phyloP scores from a whole-genome alignment of 257 asterid genomes.

The Cinchona pubescens region DNA sequence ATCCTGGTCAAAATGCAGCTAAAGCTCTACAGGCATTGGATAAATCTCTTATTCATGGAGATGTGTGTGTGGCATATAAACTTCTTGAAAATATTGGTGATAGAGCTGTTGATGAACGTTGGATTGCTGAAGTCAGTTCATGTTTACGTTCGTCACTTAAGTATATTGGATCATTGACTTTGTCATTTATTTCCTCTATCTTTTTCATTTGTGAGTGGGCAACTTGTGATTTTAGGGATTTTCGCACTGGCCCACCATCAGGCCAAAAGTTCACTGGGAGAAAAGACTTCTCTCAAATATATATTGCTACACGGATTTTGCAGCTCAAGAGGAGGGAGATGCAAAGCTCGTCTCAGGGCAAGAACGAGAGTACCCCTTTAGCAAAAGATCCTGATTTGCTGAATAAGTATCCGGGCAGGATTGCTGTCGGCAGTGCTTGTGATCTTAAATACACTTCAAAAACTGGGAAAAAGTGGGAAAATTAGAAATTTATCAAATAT shows the following conservation, averaged over 20 bases:
- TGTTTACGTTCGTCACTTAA: constrained; percentile 72
- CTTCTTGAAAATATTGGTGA: constrained; percentile 72
- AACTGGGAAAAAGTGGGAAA: constrained; percentile 44
- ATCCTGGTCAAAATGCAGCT: constrained; percentile 67
- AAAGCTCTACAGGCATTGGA: constrained; percentile 76
- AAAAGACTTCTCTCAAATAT: constrained; percentile 78
- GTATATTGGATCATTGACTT: constrained; percentile 55
- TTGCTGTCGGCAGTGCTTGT: constrained; percentile 18
- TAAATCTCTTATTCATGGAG: constrained; percentile 76
- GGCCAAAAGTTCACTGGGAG: constrained; percentile 80
- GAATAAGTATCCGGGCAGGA: constrained; percentile 21
- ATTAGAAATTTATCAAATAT: constrained; percentile 35
- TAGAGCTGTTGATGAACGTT: constrained; percentile 67
- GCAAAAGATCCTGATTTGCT: constrained; percentile 26
- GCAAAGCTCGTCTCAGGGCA: constrained; percentile 28
- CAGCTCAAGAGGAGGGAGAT: constrained; percentile 65
- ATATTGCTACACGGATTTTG: constrained; percentile 74
- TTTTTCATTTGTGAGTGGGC: constrained; percentile 98
- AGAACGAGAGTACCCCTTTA: constrained; percentile 17
- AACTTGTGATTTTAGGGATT: constrained; percentile 86
- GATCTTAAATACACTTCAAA: constrained; percentile 25
- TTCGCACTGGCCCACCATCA: constrained; percentile 60
- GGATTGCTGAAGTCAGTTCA: constrained; percentile 81
- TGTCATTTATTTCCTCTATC: constrained; percentile 65
- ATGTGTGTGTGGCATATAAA: constrained; percentile 55